Base-by-base conservation (phyloP, 306 rosid species). In the Castanea mollissima region DNA sequence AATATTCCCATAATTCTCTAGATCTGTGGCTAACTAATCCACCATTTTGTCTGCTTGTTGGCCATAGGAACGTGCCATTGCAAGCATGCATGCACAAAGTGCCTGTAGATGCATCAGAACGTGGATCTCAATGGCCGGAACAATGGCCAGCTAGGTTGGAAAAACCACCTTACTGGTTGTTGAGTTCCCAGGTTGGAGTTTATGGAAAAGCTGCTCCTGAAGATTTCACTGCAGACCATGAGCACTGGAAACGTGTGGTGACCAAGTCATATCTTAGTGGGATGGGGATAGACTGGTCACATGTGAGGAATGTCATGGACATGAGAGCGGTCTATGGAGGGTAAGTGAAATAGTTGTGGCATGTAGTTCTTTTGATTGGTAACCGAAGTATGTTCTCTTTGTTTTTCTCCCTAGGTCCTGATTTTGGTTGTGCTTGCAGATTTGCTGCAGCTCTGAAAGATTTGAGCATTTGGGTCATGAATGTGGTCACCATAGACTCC, bases 281-380 rank as follows among this genome's bases (percentile, higher is more conserved):
- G 77, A 83, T 95, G 83, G 99, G 97, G 71, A 89, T 95, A 65
- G 72, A 91, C 74, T 95, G 98, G 99, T 79, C 93, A 75, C 79
- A 89, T 31, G 94, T 95, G 69, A 85, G 99, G 85, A 95, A 93
- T 87, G 99, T 85, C 85, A 93, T 95, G 98, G 99, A 95, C 86
- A 95, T 95, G 99, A 91, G 90, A 82, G 84, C 99, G 29, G 74
- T 93, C 73, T 95, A 95, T 49, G 99, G 99, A 88, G 99, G 99
- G 99, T 95, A 85, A 89, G 97, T 64, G 44, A 74, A 80, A 49
- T 77, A 41, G 54, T 34, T 79, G 55, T 63, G 58, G 32, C 21
- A 7, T 81, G 38, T 29, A 35, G 72, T 35, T 19, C 72, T 68
- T 34, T 35, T 35, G 72, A 35, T n/a, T 19, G 23, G n/a, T 1